Conservation (phyloP, 495 filamentous ascomycete genomes). For the Hypoxylon cercidicola region DNA sequence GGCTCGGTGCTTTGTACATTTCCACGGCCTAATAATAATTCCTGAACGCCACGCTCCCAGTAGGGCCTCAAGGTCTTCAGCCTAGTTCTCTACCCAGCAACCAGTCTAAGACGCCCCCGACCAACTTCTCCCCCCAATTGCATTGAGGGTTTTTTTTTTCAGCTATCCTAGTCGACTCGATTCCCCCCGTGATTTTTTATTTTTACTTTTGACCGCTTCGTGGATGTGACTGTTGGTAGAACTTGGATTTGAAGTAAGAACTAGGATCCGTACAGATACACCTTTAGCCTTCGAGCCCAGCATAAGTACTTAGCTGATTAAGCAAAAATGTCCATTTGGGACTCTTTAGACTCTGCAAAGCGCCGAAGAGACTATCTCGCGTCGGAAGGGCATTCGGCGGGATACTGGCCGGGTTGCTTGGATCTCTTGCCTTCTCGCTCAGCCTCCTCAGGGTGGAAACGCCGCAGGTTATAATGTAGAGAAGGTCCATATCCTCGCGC, state of each 20-base stretch:
- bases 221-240: neutral
- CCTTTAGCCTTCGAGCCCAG: constrained; percentile 64
- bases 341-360: constrained; percentile 66
- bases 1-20: constrained; percentile 38
- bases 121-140: constrained; percentile 8
- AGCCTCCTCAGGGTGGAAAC: constrained; percentile 75
- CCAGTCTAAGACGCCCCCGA: constrained; percentile 1
- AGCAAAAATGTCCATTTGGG: constrained; percentile 67
- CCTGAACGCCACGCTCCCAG: constrained; percentile 41
- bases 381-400: constrained; percentile 74
- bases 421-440: constrained; percentile 75
- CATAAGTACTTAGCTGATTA: constrained; percentile 78
- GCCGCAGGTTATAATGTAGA: constrained; percentile 74
- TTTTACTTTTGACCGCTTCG: neutral
- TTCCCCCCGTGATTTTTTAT: neutral
- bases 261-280: neutral
- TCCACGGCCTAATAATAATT: constrained; percentile 31
- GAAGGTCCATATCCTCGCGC: constrained; percentile 57
- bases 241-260: neutral
- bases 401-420: constrained; percentile 62
- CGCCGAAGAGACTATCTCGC: constrained; percentile 75
- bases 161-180: constrained; percentile 10
- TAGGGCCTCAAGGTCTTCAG: constrained; percentile 19
- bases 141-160: neutral
- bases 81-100: constrained; percentile 17